phyloP scores from a whole-genome alignment of 176 grass and related monocot species.

The Oryza longistaminata region DNA sequence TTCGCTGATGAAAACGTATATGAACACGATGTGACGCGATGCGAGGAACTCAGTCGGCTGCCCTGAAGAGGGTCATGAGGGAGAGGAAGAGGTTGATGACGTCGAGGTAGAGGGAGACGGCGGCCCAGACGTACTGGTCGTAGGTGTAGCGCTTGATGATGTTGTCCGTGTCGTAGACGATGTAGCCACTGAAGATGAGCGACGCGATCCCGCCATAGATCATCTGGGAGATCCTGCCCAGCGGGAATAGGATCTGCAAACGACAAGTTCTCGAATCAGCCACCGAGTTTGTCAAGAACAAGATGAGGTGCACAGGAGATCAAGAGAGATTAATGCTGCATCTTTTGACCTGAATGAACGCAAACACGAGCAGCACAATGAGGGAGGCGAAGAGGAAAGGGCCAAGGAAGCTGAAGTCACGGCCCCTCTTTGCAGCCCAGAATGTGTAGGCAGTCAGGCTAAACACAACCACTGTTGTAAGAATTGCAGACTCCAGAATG shows the following conservation, averaged over 20 bases:
- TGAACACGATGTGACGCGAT: not conserved
- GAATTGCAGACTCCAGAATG: conserved; percentile 89
- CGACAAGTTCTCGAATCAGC: not conserved
- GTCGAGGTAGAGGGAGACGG: conserved; percentile 72
- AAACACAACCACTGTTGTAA: conserved; percentile 77
- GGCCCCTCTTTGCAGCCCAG: conserved; percentile 79
- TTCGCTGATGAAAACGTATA: conserved; percentile 9
- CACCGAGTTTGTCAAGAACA: too few species aligned
- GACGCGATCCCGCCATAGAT: conserved; percentile 73
- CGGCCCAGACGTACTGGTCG: conserved; percentile 83
- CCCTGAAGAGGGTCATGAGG: conserved; percentile 71
- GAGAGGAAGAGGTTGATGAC: conserved; percentile 84
- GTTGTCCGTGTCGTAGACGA: conserved; percentile 92
- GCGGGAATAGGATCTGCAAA: conserved; percentile 72
- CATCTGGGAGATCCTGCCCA: conserved; percentile 83
- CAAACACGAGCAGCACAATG: conserved; percentile 75
- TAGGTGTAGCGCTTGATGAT: conserved; percentile 84
- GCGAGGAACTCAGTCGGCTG: conserved; percentile 48
- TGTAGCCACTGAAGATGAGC: conserved; percentile 77
- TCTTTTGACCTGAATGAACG: conserved; percentile 74
- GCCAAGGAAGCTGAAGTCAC: conserved; percentile 92
- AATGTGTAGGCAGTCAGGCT: conserved; percentile 92
- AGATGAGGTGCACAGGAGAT: too few species aligned
- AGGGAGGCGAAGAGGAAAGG: conserved; percentile 85
- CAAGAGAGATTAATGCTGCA: not conserved